These are phyloP conservation scores for Candida xiaguanensis DNA, from an alignment of 805 yeast species.

Conservation along the genomic window DNA sequence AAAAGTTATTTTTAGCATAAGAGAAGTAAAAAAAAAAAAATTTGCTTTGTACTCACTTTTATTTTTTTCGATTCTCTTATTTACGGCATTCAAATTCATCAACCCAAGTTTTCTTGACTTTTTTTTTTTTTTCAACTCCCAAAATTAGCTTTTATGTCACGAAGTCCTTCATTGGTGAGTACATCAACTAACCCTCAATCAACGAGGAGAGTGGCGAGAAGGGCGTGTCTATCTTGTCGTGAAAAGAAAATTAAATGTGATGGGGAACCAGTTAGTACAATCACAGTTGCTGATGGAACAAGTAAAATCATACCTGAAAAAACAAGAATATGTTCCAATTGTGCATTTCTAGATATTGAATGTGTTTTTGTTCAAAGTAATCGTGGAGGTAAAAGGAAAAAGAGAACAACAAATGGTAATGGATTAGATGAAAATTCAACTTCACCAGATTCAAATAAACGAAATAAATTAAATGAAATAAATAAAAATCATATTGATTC, in stretches of 20 bases:
- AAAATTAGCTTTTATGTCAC: not conserved
- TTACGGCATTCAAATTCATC: slow-evolving; percentile 2
- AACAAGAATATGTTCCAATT: slow-evolving; percentile 44
- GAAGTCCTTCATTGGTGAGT: not conserved
- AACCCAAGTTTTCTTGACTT: too few species aligned
- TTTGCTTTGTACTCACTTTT: not conserved
- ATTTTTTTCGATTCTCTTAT: not conserved
- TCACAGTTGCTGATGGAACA: slow-evolving; percentile 16
- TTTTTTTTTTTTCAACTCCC: not conserved
- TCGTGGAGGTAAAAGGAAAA: slow-evolving; percentile 54
- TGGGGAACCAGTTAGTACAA: slow-evolving; percentile 42
- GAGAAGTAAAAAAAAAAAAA: too few species aligned
- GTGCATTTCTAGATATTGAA: slow-evolving; percentile 39
- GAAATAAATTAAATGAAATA: not conserved
- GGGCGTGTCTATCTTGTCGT: slow-evolving; percentile 63
- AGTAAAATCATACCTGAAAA: slow-evolving; percentile 17
- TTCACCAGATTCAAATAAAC: not conserved
- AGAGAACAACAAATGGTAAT: slow-evolving; percentile 9
- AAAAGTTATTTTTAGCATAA: not conserved
- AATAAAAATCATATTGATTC: not conserved
- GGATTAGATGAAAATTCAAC: not conserved
- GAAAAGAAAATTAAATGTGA: slow-evolving; percentile 66
- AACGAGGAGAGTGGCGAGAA: slow-evolving; percentile 44
- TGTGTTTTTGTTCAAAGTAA: slow-evolving; percentile 57
- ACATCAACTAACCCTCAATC: not conserved